Evolutionary conservation across 306 rosid species (phyloP), one percentile per base, ranked within the genome.

Genomic region (Morella rubra): DNA sequence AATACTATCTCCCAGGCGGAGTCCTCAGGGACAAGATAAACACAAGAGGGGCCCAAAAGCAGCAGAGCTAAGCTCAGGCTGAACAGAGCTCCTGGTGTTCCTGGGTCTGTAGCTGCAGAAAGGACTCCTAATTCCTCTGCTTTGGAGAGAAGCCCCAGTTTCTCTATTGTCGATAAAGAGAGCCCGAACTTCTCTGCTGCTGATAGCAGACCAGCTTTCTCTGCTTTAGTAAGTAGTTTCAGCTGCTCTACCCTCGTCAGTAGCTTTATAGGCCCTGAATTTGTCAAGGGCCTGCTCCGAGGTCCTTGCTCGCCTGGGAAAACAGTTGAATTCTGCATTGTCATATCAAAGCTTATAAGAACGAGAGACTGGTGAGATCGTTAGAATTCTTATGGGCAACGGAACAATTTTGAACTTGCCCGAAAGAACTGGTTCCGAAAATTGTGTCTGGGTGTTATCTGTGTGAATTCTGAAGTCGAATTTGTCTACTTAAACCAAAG

Each of bases 51-150:
- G 8, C 99, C 99, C 75, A 91, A 79, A 51, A 95, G 73, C 75
- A 95, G 77, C 42, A 95, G 78, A 8, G 62, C 90, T 7, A 92
- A 72, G 83, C 97, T 86, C 9, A 95, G 85, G 24, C 84, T 88
- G 16, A 90, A 66, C 73, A 95, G 77, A 16, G 90, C 74, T 14
- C 86, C 90, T 1, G 99, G 99, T 5, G 97, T 95, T 56, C 84
- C 91, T 0, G 97, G 93, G 79, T 95, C 92, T 14, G 97, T 91
- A 12, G 97, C 96, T 8, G 99, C 97, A 6, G 99, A 95, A 5
- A 92, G 78, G 72, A 95, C 81, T 65, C 99, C 99, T 1, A 92
- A 41, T n/a, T 92, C 93, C 69, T 95, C 97, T 2, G 99, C 99
- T 81, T 92, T 95, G 5, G 97, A 92, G 5, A 95, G 97, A 64